A percentile compares a stretch with the other conserved stretches of the same genome.
These are phyloP conservation scores for Sisymbrium irio DNA, from an alignment of 345 rosid genomes.

Conservation along the genomic window DNA sequence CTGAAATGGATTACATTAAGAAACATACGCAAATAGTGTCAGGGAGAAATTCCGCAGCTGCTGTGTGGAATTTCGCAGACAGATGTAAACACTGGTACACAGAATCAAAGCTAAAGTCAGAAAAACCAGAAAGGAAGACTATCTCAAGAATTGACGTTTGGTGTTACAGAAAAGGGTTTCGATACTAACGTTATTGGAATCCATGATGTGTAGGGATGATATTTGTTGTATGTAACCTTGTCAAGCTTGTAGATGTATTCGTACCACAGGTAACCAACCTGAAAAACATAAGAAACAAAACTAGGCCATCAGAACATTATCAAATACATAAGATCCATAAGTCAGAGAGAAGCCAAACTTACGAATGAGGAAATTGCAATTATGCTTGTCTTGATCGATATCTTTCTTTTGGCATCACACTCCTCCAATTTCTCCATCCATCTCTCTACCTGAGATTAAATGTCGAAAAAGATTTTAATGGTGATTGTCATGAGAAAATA, in stretches of 20 bases:
- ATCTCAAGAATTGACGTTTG: background rate
- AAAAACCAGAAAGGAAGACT: background rate
- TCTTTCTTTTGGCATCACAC: conserved; percentile 67
- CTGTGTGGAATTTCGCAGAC: conserved; percentile 82
- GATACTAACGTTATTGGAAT: conserved; percentile 88
- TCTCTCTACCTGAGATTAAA: conserved; percentile 73
- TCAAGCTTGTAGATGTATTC: conserved; percentile 90
- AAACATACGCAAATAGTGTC: conserved; percentile 80
- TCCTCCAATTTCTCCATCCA: conserved; percentile 99
- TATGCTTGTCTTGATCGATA: conserved; percentile 64
- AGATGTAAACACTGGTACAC: conserved; percentile 73
- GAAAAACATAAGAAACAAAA: conserved; percentile 10
- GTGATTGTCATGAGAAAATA: conserved; percentile 6
- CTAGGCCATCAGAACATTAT: background rate
- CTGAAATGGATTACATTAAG: conserved; percentile 20
- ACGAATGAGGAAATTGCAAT: conserved; percentile 56
- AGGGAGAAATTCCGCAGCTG: conserved; percentile 65
- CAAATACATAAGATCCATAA: background rate
- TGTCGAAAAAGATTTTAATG: conserved; percentile 7
- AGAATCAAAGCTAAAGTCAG: conserved; percentile 19
- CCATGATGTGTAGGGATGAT: conserved; percentile 98
- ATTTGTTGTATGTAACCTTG: conserved; percentile 90
- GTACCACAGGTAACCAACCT: conserved; percentile 97
- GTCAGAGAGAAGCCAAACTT: conserved; percentile 38
- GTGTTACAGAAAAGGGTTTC: conserved; percentile 1